Conservation (phyloP, 2,329 filamentous ascomycete species). For the Phialophora verrucosa region DNA sequence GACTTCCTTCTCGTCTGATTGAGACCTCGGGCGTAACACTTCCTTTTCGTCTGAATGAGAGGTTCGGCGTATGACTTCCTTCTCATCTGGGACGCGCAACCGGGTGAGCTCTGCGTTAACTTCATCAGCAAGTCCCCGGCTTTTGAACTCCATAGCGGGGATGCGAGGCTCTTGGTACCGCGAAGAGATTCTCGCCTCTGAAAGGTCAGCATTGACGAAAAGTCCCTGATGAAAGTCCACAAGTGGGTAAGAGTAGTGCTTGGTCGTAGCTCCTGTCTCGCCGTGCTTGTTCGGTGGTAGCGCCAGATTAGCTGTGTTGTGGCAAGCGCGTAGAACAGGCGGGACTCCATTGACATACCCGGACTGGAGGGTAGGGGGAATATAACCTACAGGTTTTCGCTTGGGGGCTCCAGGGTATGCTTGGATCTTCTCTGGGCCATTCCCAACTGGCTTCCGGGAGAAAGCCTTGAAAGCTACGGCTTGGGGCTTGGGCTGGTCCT, state of each 20-base stretch:
- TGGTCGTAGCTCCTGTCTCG: not conserved
- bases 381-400: conserved; percentile 20
- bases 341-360: conserved; percentile 30
- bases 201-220: conserved; percentile 28
- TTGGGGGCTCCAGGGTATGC: conserved; percentile 20
- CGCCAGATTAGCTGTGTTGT: not conserved
- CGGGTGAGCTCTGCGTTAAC: conserved; percentile 17
- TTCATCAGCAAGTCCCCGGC: conserved; percentile 15
- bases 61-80: not conserved
- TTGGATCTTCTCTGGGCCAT: conserved; percentile 5
- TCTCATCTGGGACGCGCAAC: conserved; percentile 1
- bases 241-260: conserved; percentile 25
- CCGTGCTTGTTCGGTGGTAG: not conserved
- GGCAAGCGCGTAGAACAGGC: conserved; percentile 19
- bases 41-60: not conserved
- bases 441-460: not conserved
- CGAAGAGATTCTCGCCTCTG: conserved; percentile 7
- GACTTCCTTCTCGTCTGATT: not conserved
- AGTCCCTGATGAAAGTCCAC: conserved; percentile 31
- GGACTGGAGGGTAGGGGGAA: conserved; percentile 26
- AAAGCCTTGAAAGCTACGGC: conserved; percentile 10
- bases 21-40: not conserved
- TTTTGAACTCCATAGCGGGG: conserved; percentile 18
- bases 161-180: conserved; percentile 31
- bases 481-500: not conserved